Evolutionary conservation across 345 rosid species (phyloP), one percentile per base, ranked within the genome.

Genomic region (Citrus inodora): DNA sequence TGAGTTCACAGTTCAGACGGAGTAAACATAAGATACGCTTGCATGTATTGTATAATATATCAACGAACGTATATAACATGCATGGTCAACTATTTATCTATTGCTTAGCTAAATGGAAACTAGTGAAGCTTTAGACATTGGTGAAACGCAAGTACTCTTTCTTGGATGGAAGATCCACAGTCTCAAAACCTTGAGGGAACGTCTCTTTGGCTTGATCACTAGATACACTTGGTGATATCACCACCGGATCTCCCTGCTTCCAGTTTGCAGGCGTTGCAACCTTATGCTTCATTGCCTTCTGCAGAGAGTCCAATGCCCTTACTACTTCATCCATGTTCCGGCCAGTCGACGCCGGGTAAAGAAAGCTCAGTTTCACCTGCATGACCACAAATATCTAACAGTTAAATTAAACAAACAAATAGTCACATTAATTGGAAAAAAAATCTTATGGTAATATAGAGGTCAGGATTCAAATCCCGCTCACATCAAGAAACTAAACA

Each of bases 181-280:
- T 90, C 80, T 88, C 64, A 77, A 74, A 89, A 38, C 95, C 97
- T 68, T 85, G 85, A 10, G 91, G 96, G 79, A 91, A 92, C 85
- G 87, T 79, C 82, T 84, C 77, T 27, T 88, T 87, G 62, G 94
- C 99, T 72, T 93, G 86, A 59, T 92, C 88, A 19, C 84, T 80
- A 6, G 87, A 77, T 7, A 90, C 90, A 1, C 82, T 19, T 0
- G 96, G 94, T 2, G 90, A 82, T 3, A 93, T 91, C 38, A 90
- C 89, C 25, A 93, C 97, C 11, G 89, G 84, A 19, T 93, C 94
- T 19, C 91, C 92, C 13, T 83, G 90, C 70, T 91, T 93, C 97
- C 99, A 93, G 92, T 93, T 81, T 17, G 80, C 94, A 5, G 92
- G 95, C 4, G 97, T 95, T 0, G 97, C 92, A 1, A 95, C 80